Conservation (phyloP, 139 green algal species). For the Pseudopediastrum boryanum region DNA sequence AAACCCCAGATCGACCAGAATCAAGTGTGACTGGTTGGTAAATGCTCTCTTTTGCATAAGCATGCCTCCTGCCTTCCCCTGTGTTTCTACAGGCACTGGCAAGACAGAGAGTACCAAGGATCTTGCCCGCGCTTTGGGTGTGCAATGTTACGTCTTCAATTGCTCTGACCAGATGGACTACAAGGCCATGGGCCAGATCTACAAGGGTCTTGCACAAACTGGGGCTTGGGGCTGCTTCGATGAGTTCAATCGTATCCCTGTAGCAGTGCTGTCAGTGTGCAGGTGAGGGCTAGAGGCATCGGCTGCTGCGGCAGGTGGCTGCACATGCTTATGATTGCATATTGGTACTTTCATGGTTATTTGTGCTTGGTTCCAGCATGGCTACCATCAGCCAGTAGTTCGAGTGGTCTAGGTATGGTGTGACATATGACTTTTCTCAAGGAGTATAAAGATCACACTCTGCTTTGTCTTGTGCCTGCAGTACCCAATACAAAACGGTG, state of each 20-base stretch:
- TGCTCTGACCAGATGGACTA: constrained; percentile 97
- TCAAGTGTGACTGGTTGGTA: no score
- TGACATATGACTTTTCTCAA: no score
- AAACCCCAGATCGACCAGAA: no score
- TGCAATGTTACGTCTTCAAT: constrained; percentile 96
- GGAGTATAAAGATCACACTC: no score
- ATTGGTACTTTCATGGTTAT: no score
- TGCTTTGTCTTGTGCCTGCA: constrained; percentile 15
- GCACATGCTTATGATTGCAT: no score
- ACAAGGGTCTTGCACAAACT: constrained; percentile 91
- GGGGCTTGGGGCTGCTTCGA: constrained; percentile 96
- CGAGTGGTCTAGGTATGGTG: no score
- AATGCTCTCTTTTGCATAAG: no score
- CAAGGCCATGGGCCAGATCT: constrained; percentile 89
- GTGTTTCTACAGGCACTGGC: constrained; percentile 84
- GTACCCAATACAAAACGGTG: constrained; percentile 95
- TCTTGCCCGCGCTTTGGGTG: constrained; percentile 80
- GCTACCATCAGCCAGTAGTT: no score
- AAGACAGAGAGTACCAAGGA: constrained; percentile 96
- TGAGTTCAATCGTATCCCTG: constrained; percentile 92
- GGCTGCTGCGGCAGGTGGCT: no score
- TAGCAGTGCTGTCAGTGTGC: constrained; percentile 93
- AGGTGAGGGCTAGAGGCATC: constrained; percentile 17
- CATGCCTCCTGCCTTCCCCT: no score
- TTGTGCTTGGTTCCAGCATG: no score